These are phyloP conservation scores for Lecanicillium sp. DNA, from an alignment of 2,329 filamentous ascomycete genomes.

Conservation along the genomic window DNA sequence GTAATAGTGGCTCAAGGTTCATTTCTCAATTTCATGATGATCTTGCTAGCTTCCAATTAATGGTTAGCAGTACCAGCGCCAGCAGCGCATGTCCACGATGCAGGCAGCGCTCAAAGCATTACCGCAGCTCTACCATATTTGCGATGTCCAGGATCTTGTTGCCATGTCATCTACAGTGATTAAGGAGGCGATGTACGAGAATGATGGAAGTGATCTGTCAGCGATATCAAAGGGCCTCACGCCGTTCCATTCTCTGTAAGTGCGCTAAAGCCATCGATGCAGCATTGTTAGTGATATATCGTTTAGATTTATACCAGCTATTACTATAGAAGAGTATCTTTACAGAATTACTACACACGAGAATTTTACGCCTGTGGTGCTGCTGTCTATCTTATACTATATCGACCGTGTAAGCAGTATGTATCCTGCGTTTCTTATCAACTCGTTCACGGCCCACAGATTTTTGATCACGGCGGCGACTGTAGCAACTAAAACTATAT, in stretches of 20 bases:
- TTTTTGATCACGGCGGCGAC: conserved; percentile 7
- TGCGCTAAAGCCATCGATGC: not conserved
- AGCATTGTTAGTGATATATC: not conserved
- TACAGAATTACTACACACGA: not conserved
- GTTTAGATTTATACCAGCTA: conserved; percentile 3
- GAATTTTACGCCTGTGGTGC: conserved; percentile 3
- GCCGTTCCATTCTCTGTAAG: conserved; percentile 1
- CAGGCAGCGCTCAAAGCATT: no score
- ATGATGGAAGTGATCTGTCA: no score
- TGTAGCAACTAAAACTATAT: conserved; percentile 5
- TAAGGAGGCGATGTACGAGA: no score
- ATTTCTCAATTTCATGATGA: no score
- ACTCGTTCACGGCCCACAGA: conserved; percentile 7
- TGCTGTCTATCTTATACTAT: conserved; percentile 8
- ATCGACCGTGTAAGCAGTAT: conserved; percentile 6
- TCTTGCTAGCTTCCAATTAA: no score
- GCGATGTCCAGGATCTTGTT: no score
- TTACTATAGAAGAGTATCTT: conserved; percentile 6
- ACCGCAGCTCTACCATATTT: no score
- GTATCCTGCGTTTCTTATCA: conserved; percentile 5
- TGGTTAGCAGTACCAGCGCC: no score
- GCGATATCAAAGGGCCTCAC: not conserved
- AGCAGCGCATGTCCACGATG: no score
- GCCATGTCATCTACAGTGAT: no score
- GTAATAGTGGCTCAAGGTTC: no score